These are phyloP conservation scores for Candida anutae DNA, from an alignment of 1,139 yeast genomes.

Conservation along the genomic window DNA sequence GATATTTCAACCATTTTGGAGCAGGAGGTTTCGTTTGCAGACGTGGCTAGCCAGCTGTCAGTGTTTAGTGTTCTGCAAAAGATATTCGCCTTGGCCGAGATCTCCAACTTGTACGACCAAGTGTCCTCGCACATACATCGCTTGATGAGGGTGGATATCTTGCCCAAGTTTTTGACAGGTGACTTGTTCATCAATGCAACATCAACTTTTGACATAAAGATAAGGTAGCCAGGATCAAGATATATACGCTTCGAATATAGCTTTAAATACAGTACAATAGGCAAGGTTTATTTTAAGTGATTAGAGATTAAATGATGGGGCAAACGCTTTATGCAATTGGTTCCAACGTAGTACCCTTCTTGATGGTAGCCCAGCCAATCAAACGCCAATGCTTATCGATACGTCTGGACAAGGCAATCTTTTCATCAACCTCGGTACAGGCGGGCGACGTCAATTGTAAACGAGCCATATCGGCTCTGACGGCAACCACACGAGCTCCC, in stretches of 20 bases:
- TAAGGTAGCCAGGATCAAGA: constrained; percentile 2
- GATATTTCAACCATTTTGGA: background rate
- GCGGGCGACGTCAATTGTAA: constrained; percentile 95
- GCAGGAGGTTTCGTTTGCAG: background rate
- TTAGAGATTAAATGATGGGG: constrained; percentile 1
- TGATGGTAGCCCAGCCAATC: constrained; percentile 99
- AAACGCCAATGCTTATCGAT: constrained; percentile 99
- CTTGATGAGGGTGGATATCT: constrained; percentile 67
- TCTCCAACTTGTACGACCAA: constrained; percentile 29
- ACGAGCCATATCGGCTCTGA: constrained; percentile 99
- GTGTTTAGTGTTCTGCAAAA: background rate
- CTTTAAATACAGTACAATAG: constrained; percentile 1
- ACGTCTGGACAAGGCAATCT: constrained; percentile 97
- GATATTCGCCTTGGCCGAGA: constrained; percentile 7
- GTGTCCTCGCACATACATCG: constrained; percentile 43
- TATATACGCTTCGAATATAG: background rate
- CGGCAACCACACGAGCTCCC: constrained; percentile 98
- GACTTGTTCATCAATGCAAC: constrained; percentile 12
- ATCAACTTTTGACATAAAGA: constrained; percentile 9
- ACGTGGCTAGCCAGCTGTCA: background rate
- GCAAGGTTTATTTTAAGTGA: constrained; percentile 1
- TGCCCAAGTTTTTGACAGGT: constrained; percentile 55
- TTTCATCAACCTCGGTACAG: constrained; percentile 96
- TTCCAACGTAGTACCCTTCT: constrained; percentile 86
- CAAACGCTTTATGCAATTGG: constrained; percentile 36